A percentile compares a stretch with the other conserved stretches of the same genome.
Conservation (phyloP, 257 asterid species). For the Rehmannia glutinosa region DNA sequence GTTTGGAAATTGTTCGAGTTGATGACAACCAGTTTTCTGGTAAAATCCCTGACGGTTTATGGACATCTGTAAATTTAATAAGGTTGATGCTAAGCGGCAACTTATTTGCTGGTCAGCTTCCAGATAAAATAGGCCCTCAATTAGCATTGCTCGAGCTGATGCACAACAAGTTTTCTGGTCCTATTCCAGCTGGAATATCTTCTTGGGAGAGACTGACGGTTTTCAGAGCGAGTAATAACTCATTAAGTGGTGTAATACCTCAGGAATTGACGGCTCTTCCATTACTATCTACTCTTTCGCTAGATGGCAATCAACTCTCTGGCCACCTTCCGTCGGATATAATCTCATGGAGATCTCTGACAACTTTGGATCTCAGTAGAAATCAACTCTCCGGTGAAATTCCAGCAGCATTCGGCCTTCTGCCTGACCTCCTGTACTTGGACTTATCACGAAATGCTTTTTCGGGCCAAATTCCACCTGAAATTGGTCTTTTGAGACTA, state of each 20-base stretch:
- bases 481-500: constrained; percentile 32
- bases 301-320: constrained; percentile 62
- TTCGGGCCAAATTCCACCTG: constrained; percentile 67
- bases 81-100: constrained; percentile 42
- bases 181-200: constrained; percentile 51
- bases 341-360: constrained; percentile 59
- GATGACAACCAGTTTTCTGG: constrained; percentile 54
- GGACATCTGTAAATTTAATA: constrained; percentile 37
- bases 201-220: constrained; percentile 44
- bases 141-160: constrained; percentile 43
- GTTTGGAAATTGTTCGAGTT: constrained; percentile 27
- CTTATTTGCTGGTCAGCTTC: constrained; percentile 61
- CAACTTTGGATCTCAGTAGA: constrained; percentile 41
- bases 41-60: constrained; percentile 54
- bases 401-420: constrained; percentile 46
- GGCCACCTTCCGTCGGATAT: constrained; percentile 60
- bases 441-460: constrained; percentile 68
- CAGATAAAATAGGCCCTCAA: constrained; percentile 30
- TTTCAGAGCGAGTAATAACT: constrained; percentile 61
- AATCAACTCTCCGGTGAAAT: constrained; percentile 71
- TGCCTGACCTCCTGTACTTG: constrained; percentile 44
- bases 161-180: constrained; percentile 65
- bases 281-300: constrained; percentile 23
- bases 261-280: constrained; percentile 57
- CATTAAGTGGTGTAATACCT: constrained; percentile 51